These are phyloP conservation scores for Penicillium bovifimosum DNA, from an alignment of 495 filamentous ascomycete genomes.

Conservation along the genomic window DNA sequence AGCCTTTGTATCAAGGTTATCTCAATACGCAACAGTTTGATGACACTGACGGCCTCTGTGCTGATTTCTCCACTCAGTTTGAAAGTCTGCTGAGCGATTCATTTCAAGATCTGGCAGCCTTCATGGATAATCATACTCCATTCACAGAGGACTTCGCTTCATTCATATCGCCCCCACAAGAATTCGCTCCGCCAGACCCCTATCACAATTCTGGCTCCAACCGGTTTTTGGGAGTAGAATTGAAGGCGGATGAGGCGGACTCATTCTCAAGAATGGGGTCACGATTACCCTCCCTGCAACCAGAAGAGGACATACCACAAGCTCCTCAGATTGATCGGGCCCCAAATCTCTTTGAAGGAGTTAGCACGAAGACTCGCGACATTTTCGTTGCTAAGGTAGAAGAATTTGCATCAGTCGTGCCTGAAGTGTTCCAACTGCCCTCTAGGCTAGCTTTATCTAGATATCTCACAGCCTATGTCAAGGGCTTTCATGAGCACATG, in stretches of 20 bases:
- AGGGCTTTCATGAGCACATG: conserved; percentile 19
- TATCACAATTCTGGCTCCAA: neutral
- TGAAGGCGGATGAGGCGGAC: neutral
- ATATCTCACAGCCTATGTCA: conserved; percentile 20
- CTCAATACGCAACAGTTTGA: neutral
- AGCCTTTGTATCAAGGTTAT: neutral
- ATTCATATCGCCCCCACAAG: neutral
- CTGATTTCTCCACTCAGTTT: neutral
- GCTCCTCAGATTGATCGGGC: neutral
- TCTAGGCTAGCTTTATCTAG: conserved; percentile 17
- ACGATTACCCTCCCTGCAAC: neutral
- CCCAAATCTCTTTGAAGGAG: neutral
- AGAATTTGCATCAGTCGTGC: neutral
- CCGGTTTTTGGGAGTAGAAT: neutral
- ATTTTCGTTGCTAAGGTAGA: neutral
- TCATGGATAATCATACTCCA: neutral
- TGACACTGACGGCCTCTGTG: neutral
- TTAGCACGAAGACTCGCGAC: neutral
- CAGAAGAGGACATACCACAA: neutral
- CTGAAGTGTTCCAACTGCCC: conserved; percentile 26
- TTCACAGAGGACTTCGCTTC: neutral
- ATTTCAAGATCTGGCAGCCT: neutral
- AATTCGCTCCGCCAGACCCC: neutral
- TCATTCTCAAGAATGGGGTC: neutral
- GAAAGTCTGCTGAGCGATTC: neutral